These are phyloP conservation scores for Rhizopus microsporus DNA, from an alignment of 371 early-diverging fungal genomes.

Conservation along the genomic window DNA sequence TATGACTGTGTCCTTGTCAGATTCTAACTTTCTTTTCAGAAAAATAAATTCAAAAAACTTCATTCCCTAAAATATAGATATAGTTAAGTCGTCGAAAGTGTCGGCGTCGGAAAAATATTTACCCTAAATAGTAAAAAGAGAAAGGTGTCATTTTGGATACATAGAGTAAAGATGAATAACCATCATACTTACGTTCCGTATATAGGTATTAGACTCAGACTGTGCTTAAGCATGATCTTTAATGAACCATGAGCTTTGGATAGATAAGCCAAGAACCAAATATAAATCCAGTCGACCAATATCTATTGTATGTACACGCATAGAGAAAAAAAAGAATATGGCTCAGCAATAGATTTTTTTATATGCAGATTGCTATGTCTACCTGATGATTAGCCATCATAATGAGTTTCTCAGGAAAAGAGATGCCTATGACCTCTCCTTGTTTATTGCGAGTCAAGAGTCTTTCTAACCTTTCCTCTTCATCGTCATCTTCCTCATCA, in stretches of 20 bases:
- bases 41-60: slow-evolving; percentile 86
- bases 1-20: slow-evolving; percentile 67
- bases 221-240: slow-evolving; percentile 84
- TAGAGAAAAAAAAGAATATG: background rate
- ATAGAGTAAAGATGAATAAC: background rate
- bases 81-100: background rate
- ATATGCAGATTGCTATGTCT: background rate
- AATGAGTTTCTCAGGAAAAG: slow-evolving; percentile 52
- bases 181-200: slow-evolving; percentile 69
- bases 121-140: slow-evolving; percentile 16
- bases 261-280: slow-evolving; percentile 75
- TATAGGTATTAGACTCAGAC: slow-evolving; percentile 76
- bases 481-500: slow-evolving; percentile 36
- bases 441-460: slow-evolving; percentile 30
- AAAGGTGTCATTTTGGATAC: background rate
- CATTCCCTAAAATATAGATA: slow-evolving; percentile 69
- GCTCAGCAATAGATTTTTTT: background rate
- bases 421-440: slow-evolving; percentile 35
- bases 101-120: slow-evolving; percentile 13
- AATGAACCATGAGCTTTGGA: slow-evolving; percentile 71
- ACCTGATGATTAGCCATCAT: slow-evolving; percentile 84
- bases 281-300: slow-evolving; percentile 90
- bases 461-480: slow-evolving; percentile 19
- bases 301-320: slow-evolving; percentile 42
- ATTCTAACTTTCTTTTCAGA: slow-evolving; percentile 76